These are phyloP conservation scores for Beta corolliflora DNA, from an alignment of 179 eudicot genomes.

Conservation along the genomic window DNA sequence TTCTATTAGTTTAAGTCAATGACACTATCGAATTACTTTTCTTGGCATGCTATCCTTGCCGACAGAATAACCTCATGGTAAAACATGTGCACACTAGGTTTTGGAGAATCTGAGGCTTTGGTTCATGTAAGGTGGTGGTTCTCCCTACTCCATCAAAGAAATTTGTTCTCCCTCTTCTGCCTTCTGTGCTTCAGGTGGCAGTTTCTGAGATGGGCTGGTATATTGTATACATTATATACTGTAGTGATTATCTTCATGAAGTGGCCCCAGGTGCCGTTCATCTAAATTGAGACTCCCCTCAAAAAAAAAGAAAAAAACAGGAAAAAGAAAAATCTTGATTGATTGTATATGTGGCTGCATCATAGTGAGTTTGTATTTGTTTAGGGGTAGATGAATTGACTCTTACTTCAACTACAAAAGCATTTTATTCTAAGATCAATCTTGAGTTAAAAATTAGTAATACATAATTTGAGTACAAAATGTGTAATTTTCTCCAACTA, in stretches of 20 bases:
- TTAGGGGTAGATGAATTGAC: not conserved
- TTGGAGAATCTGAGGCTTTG: not conserved
- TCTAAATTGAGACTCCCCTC: not conserved
- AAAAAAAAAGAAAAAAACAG: too few relatives aligned
- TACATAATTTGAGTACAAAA: not conserved
- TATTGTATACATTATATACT: too few relatives aligned
- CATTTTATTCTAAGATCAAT: not conserved
- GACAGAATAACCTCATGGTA: not conserved
- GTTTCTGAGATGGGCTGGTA: not conserved
- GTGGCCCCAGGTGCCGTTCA: too few relatives aligned
- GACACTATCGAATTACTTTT: not conserved
- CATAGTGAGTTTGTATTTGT: not conserved
- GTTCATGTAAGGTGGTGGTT: not conserved
- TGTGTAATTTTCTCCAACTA: constrained; percentile 1
- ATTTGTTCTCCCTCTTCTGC: not conserved
- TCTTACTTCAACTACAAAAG: not conserved
- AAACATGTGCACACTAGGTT: not conserved
- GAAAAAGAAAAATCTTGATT: too few relatives aligned
- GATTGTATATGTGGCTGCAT: not conserved
- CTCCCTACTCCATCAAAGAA: not conserved
- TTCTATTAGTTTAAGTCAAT: not conserved
- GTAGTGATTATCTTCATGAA: too few relatives aligned
- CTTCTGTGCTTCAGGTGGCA: not conserved
- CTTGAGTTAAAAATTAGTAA: not conserved
- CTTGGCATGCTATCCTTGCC: too few relatives aligned